Percentiles rank a stretch among this genome's conserved stretches.
Evolutionary conservation across 2,329 filamentous ascomycete genomes (phyloP).

Genomic region (Microdochium nivale): DNA sequence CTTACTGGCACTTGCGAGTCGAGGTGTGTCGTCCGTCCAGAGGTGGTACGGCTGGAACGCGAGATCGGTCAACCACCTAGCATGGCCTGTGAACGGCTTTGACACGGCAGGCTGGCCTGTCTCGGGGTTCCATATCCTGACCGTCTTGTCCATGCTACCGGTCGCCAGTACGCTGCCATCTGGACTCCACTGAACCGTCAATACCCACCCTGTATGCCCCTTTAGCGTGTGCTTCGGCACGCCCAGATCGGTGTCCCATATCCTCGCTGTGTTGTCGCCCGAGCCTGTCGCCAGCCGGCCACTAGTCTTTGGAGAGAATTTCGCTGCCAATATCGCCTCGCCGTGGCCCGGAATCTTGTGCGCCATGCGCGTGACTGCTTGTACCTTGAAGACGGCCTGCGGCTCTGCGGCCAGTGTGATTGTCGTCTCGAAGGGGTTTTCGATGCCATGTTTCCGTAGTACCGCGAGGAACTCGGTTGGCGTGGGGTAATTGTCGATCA

Average conservation of each 20-base stretch:
- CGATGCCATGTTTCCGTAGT: conserved; percentile 46
- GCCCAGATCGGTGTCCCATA: conserved; percentile 93
- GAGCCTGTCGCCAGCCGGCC: conserved; percentile 77
- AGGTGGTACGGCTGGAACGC: conserved; percentile 92
- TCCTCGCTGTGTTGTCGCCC: conserved; percentile 81
- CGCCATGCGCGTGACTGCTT: conserved; percentile 82
- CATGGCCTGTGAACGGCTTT: conserved; percentile 70
- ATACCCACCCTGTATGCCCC: conserved; percentile 83
- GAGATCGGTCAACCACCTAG: conserved; percentile 80
- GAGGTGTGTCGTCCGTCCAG: conserved; percentile 63
- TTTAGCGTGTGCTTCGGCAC: conserved; percentile 80
- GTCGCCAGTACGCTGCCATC: conserved; percentile 77
- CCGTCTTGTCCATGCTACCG: conserved; percentile 85
- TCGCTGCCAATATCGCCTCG: conserved; percentile 76
- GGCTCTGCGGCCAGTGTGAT: conserved; percentile 57
- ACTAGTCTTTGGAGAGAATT: conserved; percentile 75
- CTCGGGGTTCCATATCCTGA: conserved; percentile 82
- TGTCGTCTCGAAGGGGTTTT: conserved; percentile 48
- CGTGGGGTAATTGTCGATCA: conserved; percentile 47
- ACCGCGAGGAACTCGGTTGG: conserved; percentile 40
- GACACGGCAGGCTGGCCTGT: conserved; percentile 58
- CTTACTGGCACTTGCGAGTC: conserved; percentile 81
- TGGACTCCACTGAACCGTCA: conserved; percentile 80
- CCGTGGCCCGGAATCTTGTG: conserved; percentile 86
- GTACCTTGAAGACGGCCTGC: conserved; percentile 89